Evolutionary conservation across 306 rosid species (phyloP).

Genomic region (Sophora flavescens): DNA sequence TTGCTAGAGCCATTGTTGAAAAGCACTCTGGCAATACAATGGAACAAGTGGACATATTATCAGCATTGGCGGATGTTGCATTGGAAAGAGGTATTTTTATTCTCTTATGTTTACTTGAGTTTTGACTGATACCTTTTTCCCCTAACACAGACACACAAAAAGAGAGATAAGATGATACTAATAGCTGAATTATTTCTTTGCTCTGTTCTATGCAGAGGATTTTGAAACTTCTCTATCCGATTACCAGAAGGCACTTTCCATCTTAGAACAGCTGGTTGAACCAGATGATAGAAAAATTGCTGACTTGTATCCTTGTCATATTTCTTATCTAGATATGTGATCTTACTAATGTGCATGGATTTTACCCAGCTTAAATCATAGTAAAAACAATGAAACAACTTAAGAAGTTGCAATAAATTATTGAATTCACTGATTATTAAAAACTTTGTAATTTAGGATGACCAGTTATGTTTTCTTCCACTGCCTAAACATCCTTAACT

Average conservation of each 20-base stretch:
- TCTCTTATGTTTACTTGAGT: constrained; percentile 26
- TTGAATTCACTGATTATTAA: constrained; percentile 30
- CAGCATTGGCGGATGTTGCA: constrained; percentile 93
- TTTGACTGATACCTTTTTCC: background rate
- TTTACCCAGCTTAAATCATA: constrained; percentile 13
- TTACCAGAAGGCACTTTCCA: constrained; percentile 85
- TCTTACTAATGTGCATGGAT: constrained; percentile 32
- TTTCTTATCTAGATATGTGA: constrained; percentile 32
- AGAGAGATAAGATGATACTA: constrained; percentile 26
- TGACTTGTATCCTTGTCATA: constrained; percentile 84
- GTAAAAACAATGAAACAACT: constrained; percentile 2
- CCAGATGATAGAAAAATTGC: constrained; percentile 86
- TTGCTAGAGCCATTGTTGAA: constrained; percentile 96
- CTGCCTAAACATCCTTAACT: constrained; percentile 58
- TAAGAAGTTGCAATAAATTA: constrained; percentile 26
- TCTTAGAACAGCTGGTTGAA: constrained; percentile 84
- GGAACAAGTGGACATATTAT: constrained; percentile 91
- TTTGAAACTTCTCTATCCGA: constrained; percentile 88
- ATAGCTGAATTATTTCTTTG: constrained; percentile 36
- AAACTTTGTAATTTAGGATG: background rate
- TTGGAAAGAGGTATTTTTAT: constrained; percentile 81
- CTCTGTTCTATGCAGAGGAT: constrained; percentile 76
- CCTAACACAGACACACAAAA: background rate
- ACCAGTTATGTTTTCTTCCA: constrained; percentile 22
- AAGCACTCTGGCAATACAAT: constrained; percentile 76